Evolutionary conservation across 306 rosid species (phyloP).

Genomic region (Acacia acuminata): DNA sequence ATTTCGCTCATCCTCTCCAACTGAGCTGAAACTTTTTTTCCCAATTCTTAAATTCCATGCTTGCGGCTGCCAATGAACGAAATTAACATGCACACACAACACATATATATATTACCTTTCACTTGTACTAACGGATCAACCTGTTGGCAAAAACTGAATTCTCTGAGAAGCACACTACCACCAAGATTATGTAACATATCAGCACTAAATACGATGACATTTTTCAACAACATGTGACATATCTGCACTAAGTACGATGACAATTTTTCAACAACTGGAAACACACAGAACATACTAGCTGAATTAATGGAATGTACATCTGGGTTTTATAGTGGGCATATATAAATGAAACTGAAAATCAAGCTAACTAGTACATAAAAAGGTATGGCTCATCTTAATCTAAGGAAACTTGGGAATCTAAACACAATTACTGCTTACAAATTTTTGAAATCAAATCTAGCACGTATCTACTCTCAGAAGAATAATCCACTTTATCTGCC

Average conservation of each 20-base stretch:
- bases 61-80: conserved; percentile 16
- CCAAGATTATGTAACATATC: not conserved
- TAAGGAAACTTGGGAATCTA: conserved; percentile 6
- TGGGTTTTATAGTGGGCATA: conserved; percentile 8
- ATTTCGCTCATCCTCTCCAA: conserved; percentile 38
- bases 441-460: conserved; percentile 65
- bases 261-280: not conserved
- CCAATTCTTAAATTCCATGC: conserved; percentile 33
- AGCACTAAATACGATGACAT: not conserved
- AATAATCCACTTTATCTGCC: conserved; percentile 75
- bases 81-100: conserved; percentile 25
- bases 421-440: conserved; percentile 39
- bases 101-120: not conserved
- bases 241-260: not conserved
- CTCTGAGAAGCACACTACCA: not conserved
- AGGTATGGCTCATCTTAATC: not conserved
- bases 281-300: conserved; percentile 1
- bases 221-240: not conserved
- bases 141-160: not conserved
- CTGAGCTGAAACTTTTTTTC: conserved; percentile 28
- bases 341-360: conserved; percentile 6
- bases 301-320: conserved; percentile 5
- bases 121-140: not conserved
- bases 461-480: conserved; percentile 71
- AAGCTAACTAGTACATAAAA: conserved; percentile 10